Evolutionary conservation across 306 rosid species (phyloP).

Genomic region (Trifolium dubium): DNA sequence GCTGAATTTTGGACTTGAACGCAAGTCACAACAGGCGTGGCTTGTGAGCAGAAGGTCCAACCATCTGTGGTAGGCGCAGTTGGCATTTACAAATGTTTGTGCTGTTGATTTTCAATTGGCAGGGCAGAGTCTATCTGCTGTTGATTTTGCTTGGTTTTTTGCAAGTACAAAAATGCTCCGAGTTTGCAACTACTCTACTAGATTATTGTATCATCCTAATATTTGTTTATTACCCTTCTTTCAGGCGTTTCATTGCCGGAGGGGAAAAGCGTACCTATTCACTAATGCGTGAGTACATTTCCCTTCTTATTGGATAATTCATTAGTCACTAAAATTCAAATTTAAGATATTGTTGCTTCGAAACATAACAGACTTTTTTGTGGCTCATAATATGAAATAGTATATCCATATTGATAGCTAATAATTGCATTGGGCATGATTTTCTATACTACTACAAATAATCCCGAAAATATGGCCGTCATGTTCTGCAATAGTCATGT

Average conservation of each 20-base stretch:
- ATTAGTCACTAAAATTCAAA: conserved; percentile 4
- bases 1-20: too few relatives aligned
- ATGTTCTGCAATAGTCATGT: conserved; percentile 26
- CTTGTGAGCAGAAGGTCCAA: too few relatives aligned
- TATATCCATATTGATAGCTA: not conserved
- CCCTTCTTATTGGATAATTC: conserved; percentile 29
- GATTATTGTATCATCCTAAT: conserved; percentile 37
- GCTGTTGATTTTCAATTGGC: too few relatives aligned
- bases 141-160: not conserved
- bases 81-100: too few relatives aligned
- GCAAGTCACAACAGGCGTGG: too few relatives aligned
- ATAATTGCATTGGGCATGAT: not conserved
- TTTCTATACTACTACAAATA: not conserved
- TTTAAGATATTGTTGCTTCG: conserved; percentile 26
- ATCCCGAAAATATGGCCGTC: not conserved
- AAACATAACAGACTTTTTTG: not conserved
- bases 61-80: too few relatives aligned
- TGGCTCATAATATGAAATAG: not conserved
- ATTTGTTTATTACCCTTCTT: conserved; percentile 37
- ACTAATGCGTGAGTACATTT: conserved; percentile 72
- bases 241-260: conserved; percentile 74
- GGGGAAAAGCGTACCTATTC: conserved; percentile 88
- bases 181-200: conserved; percentile 36
- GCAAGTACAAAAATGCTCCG: conserved; percentile 6
- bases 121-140: not conserved